These are phyloP conservation scores for Fraxinus platypoda DNA, from an alignment of 305 asterid species.

Conservation along the genomic window DNA sequence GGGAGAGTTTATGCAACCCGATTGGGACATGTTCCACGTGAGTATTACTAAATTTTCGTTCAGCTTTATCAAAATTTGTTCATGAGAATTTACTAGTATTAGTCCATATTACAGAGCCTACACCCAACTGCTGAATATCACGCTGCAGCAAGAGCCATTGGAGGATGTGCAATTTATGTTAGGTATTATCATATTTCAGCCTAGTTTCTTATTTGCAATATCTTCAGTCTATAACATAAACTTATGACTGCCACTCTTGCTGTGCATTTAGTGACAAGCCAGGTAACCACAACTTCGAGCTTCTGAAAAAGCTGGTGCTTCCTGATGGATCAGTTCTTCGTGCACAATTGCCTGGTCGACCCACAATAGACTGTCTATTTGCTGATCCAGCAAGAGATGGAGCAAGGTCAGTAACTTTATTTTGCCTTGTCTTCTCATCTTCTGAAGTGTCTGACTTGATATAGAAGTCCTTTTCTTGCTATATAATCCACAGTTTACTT, in stretches of 20 bases:
- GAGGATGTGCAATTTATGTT: conserved; percentile 93
- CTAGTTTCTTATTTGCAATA: not conserved
- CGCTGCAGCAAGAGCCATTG: conserved; percentile 96
- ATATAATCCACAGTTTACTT: conserved; percentile 66
- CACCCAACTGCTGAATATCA: conserved; percentile 97
- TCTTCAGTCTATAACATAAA: not conserved
- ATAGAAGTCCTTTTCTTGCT: not conserved
- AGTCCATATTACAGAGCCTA: conserved; percentile 55
- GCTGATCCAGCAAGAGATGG: conserved; percentile 99
- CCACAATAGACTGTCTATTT: conserved; percentile 82
- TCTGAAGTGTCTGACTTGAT: not conserved
- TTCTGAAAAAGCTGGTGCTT: conserved; percentile 79
- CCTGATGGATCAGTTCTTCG: conserved; percentile 96
- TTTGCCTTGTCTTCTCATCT: not conserved
- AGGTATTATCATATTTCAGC: conserved; percentile 41
- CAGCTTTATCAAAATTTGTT: not conserved
- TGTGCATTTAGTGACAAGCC: conserved; percentile 76
- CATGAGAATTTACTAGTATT: conserved; percentile 12
- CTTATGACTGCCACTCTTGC: not conserved
- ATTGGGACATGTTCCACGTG: conserved; percentile 99
- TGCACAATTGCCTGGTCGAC: conserved; percentile 89
- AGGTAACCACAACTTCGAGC: conserved; percentile 88
- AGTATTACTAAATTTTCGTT: conserved; percentile 23
- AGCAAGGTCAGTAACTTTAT: conserved; percentile 45
- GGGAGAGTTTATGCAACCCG: conserved; percentile 97